Evolutionary conservation across 179 eudicot species (phyloP), one percentile per base, ranked within the genome.

Genomic region (Pouteria campechiana): DNA sequence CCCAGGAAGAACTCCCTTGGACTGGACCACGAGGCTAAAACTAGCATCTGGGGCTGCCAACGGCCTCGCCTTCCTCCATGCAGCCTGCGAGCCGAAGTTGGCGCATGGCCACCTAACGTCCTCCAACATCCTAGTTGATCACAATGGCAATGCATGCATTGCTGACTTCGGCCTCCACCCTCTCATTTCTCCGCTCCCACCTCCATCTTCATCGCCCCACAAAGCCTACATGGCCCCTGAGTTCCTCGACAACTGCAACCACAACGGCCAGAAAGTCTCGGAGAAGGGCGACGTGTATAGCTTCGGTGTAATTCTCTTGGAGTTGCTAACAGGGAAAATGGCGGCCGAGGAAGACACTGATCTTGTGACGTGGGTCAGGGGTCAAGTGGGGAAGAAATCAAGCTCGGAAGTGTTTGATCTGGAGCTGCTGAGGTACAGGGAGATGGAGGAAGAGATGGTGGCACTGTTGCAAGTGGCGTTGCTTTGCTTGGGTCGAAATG

Each of bases 61-160:
- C 52, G 82, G 79, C 25, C 76, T 78, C 35, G 69, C 81, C 4
- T 78, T 65, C 45, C 59, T 78, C 17, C 87, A 78, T 55, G 31
- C 46, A 3, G 11, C 27, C 43, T 64, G 56, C 64, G 62, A 61
- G 0, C 60, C 65, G 54, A 74, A 68, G 47, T 44, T 75, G 5
- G 63, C 55, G 51, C 87, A 78, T 37, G 87, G 87, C 32, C 65
- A 78, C 49, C 64, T 78, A 48, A 78, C 74, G 30, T 59, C 88
- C 28, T 56, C 79, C 3, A 79, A 79, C 41, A 71, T 79, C 18
- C 67, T 79, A 37, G 46, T 79, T 6, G 73, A 79, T 0, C 13
- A 49, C 2, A 19, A 14, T n/a, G 53, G 53, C 35, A 63, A 49
- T 19, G 47, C 57, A 9, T 43, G 52, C n/a, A 17, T 63, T 4